phyloP scores from a whole-genome alignment of 495 filamentous ascomycete species.

The Lasiosphaeris hirsuta region DNA sequence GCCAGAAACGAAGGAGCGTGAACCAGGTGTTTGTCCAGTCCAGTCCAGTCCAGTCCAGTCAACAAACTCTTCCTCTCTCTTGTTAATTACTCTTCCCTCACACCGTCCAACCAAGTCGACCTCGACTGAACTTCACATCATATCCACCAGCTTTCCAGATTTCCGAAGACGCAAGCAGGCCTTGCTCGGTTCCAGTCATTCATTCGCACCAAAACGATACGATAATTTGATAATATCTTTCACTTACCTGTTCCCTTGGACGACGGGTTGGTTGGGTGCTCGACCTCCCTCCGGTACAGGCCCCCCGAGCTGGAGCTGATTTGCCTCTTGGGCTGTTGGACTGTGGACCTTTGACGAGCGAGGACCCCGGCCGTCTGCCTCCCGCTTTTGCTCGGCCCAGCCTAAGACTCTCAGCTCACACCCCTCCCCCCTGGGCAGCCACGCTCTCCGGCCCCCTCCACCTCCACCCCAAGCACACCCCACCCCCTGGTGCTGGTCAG shows the following conservation, averaged over 20 bases:
- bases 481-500: conserved; percentile 32
- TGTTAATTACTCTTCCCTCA: conserved; percentile 34
- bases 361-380: conserved; percentile 34
- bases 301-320: conserved; percentile 14
- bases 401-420: conserved; percentile 23
- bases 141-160: conserved; percentile 14
- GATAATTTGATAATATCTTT: conserved; percentile 42
- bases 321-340: conserved; percentile 32
- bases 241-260: conserved; percentile 21
- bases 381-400: conserved; percentile 47
- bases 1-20: conserved; percentile 33
- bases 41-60: conserved; percentile 36
- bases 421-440: conserved; percentile 20
- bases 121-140: conserved; percentile 14
- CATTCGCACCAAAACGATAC: conserved; percentile 37
- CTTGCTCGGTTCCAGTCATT: conserved; percentile 53
- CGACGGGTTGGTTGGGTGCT: conserved; percentile 21
- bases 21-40: conserved; percentile 46
- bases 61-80: conserved; percentile 33
- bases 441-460: conserved; percentile 22
- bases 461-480: conserved; percentile 34
- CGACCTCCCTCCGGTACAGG: conserved; percentile 6
- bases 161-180: conserved; percentile 48
- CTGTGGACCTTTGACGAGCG: conserved; percentile 27
- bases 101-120: conserved; percentile 38